Evolutionary conservation across 2,329 filamentous ascomycete genomes (phyloP), one percentile per base, ranked within the genome.

Genomic region (Lomentospora prolificans): DNA sequence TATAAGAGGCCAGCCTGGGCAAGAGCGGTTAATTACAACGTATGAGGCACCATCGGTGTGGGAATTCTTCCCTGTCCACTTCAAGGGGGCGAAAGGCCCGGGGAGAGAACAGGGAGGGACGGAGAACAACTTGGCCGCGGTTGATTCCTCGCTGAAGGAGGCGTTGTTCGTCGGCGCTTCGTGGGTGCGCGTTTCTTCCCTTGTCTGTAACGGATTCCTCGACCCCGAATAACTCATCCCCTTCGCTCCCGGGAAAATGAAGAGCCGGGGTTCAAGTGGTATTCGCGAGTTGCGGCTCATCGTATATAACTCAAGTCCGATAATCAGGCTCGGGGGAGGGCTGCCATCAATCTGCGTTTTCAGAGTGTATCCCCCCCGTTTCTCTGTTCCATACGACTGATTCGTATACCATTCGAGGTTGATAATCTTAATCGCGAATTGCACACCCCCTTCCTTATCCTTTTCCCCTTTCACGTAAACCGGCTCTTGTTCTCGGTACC

Each of bases 401-500:
- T 17, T 41, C n/a, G 36, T 19, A 41, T 41, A 7, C 5, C 36
- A 5, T 17, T 41, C 36, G 10, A 41, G 36, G n/a, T 17, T 41
- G 19, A 19, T 19, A 17, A 3, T 41, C 6, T 19, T 48, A 5
- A 48, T 12, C 12, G 17, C 44, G 12, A 48, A 10, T 25, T 14
- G 10, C 44, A 48, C 22, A 2, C 22, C 44, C 44, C 44, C 19
- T 48, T 19, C 44, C 44, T 48, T 10, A 9, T 22, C 12, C 44
- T 14, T 5, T 19, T 48, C 17, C 30, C 22, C 30, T 31, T 28
- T 30, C 24, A 14, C n/a, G 30, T 28, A 51, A 51, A 12, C 14
- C 48, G 48, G 48, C 48, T 51, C 24, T 51, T 51, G 7, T 28
- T 28, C 25, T 51, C 25, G 48, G 48, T 51, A 51, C 48, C 48